phyloP scores from a whole-genome alignment of 73 alveolate genomes.

The Paramecium biaurelia region DNA sequence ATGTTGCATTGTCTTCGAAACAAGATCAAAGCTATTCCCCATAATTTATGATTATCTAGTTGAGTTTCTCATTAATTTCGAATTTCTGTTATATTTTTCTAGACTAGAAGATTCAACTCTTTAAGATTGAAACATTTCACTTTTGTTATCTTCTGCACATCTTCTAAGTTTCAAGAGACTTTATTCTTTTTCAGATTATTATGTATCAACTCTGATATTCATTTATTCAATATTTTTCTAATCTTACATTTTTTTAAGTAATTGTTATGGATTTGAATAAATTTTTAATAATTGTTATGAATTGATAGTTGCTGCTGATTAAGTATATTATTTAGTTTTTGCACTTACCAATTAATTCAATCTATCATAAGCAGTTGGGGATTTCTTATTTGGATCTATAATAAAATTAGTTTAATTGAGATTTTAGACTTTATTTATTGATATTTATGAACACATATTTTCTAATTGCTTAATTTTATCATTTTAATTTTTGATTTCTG shows the following conservation, averaged over 20 bases:
- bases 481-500: not conserved
- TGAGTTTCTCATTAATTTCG: not conserved
- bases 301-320: not conserved
- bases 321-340: not conserved
- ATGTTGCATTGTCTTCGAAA: not conserved
- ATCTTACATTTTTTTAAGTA: not conserved
- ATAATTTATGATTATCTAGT: not conserved
- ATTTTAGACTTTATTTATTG: not conserved
- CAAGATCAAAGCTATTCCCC: not conserved
- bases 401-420: slow-evolving; percentile 21
- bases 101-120: not conserved
- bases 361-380: not conserved
- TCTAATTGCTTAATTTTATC: not conserved
- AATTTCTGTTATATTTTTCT: not conserved
- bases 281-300: not conserved
- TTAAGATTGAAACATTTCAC: not conserved
- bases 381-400: not conserved
- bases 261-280: not conserved
- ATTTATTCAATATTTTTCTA: not conserved
- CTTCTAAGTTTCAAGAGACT: not conserved
- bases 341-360: slow-evolving; percentile 26
- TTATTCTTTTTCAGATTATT: not conserved
- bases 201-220: not conserved
- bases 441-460: not conserved
- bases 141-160: not conserved